Conservation (phyloP, 1,284 basidiomycete species). For the Ceratobasidium theobromae region DNA sequence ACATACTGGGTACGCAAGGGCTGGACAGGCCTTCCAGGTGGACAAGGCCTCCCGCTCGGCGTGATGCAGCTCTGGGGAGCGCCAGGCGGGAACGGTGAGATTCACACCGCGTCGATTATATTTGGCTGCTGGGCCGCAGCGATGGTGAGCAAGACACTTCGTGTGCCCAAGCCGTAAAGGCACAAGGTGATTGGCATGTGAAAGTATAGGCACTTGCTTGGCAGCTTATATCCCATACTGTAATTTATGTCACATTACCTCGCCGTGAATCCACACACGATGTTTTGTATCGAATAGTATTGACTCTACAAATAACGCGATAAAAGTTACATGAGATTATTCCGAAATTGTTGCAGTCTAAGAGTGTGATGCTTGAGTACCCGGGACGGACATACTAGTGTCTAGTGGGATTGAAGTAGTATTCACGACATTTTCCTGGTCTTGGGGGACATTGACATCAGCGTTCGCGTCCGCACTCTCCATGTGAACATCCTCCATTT, state of each 20-base stretch:
- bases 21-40: conserved; percentile 66
- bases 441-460: background rate
- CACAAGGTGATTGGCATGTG: background rate
- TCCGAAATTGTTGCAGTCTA: background rate
- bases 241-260: conserved; percentile 31
- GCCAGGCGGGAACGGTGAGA: conserved; percentile 70
- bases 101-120: conserved; percentile 73
- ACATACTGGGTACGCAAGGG: conserved; percentile 82
- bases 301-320: conserved; percentile 6
- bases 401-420: background rate
- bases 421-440: background rate
- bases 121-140: conserved; percentile 85
- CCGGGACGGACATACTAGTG: background rate
- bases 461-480: background rate
- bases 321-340: conserved; percentile 17
- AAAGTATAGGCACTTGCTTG: conserved; percentile 3
- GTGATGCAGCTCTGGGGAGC: conserved; percentile 70
- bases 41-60: conserved; percentile 74
- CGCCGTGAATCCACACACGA: conserved; percentile 28
- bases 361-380: conserved; percentile 5
- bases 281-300: conserved; percentile 31
- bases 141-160: conserved; percentile 94
- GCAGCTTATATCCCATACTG: conserved; percentile 6
- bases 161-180: conserved; percentile 68
- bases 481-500: background rate